Evolutionary conservation across 2,329 filamentous ascomycete species (phyloP).

Genomic region (Lasiodiplodia theobromae): DNA sequence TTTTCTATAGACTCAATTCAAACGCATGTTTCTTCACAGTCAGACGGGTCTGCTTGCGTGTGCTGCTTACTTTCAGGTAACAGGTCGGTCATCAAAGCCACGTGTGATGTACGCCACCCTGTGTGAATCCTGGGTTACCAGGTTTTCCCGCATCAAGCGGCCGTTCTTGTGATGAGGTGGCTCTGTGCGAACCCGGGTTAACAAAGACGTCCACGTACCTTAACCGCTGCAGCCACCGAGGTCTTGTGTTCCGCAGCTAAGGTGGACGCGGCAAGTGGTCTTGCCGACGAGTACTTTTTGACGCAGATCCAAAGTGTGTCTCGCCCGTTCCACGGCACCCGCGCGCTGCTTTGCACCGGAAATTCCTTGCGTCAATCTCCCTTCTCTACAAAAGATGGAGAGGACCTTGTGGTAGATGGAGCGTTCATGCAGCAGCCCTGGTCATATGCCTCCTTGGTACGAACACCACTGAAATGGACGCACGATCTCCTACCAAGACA

Average conservation of each 20-base stretch:
- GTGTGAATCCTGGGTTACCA: background rate
- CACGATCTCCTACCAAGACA: slow-evolving; percentile 2
- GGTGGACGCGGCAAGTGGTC: background rate
- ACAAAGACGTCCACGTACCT: slow-evolving; percentile 12
- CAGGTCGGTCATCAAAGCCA: background rate
- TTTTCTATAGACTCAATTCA: slow-evolving; percentile 23
- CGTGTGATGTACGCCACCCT: background rate
- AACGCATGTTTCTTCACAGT: slow-evolving; percentile 21
- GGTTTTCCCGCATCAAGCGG: background rate
- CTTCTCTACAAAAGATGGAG: background rate
- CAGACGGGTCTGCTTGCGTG: slow-evolving; percentile 4
- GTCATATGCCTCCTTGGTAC: background rate
- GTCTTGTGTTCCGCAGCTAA: slow-evolving; percentile 4
- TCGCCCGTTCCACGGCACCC: background rate
- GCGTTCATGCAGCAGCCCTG: background rate
- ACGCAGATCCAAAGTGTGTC: background rate
- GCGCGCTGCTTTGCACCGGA: background rate
- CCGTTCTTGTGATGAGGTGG: slow-evolving; percentile 22
- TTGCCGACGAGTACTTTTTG: background rate
- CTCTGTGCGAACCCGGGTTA: slow-evolving; percentile 5
- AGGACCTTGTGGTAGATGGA: background rate
- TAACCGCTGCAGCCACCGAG: slow-evolving; percentile 10
- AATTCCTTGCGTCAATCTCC: background rate
- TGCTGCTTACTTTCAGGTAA: slow-evolving; percentile 10
- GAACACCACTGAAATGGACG: background rate